Conservation (phyloP, 352 stramenopile species). For the Phytophthora litchii region DNA sequence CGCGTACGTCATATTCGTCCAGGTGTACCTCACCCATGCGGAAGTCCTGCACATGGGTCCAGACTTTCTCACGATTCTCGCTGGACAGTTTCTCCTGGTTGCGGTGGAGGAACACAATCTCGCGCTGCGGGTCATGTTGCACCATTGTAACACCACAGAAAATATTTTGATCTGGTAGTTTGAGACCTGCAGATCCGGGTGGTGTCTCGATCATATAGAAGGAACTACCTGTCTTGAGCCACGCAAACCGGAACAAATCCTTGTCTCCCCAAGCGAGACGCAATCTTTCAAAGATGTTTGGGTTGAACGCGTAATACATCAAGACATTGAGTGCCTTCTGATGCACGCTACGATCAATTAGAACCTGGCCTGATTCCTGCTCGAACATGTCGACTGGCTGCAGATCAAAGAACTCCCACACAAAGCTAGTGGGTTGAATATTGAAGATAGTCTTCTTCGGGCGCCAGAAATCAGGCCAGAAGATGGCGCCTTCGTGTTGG, state of each 20-base stretch:
- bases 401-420: constrained; percentile 75
- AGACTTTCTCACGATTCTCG: constrained; percentile 44
- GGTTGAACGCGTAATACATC: constrained; percentile 68
- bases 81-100: constrained; percentile 64
- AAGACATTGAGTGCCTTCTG: constrained; percentile 57
- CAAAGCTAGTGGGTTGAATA: constrained; percentile 61
- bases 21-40: constrained; percentile 34
- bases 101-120: constrained; percentile 66
- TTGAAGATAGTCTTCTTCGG: constrained; percentile 78
- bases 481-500: constrained; percentile 52
- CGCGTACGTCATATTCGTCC: constrained; percentile 61
- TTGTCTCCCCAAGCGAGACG: constrained; percentile 79
- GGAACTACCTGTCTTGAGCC: constrained; percentile 64
- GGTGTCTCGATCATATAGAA: constrained; percentile 69
- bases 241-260: constrained; percentile 80
- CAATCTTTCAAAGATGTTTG: constrained; percentile 48
- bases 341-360: constrained; percentile 61
- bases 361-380: constrained; percentile 78
- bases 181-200: constrained; percentile 49
- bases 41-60: constrained; percentile 62
- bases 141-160: constrained; percentile 81
- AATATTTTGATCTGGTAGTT: constrained; percentile 47
- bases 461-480: constrained; percentile 85
- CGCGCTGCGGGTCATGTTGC: constrained; percentile 55
- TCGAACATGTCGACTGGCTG: constrained; percentile 74